Evolutionary conservation across 2,329 filamentous ascomycete species (phyloP), one percentile per base, ranked within the genome.

Genomic region (Uncinocarpus reesii): DNA sequence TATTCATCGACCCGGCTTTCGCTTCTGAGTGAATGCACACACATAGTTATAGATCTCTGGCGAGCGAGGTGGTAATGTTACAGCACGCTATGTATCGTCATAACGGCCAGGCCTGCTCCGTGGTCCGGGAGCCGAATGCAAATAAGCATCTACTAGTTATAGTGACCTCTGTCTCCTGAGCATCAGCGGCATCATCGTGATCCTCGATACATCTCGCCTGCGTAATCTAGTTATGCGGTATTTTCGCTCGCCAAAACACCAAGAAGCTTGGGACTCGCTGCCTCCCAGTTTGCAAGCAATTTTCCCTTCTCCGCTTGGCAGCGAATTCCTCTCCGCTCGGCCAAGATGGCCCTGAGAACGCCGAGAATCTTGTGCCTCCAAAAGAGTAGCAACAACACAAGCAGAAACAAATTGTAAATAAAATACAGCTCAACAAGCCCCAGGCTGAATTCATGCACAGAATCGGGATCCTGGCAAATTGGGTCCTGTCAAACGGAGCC

Each of bases 401-500:
- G 20, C 2, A 23, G n/a, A 32, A 32, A 42, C 2, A 3, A 15
- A 21, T 28, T 15, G 4, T n/a, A 40, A 26, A 41, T 29, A 28
- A 31, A 16, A 20, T 42, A 42, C 40, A 16, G n/a, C n/a, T n/a
- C 26, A 31, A 16, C 11, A 29, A 16, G 35, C 5, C 15, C 23
- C 29, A 29, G 29, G 38, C 38, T 24, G 38, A 41, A 41, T 41
- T 41, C 38, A 42, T 29, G 8, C n/a, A 10, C 3, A 42, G 7
- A n/a, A 3, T 31, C 26, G 40, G 40, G 26, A 42, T 42, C 40
- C 40, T 42, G 40, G 40, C 38, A 41, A 37, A 11, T 3, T 20
- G 10, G 24, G 28, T 24, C 18, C 41, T 43, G 41, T 43, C 41
- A 43, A 34, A 32, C 41, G 29, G 41, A 29, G 41, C 41, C 41